phyloP scores from a whole-genome alignment of 2,329 filamentous ascomycete species.

The Diplodia sapinea region DNA sequence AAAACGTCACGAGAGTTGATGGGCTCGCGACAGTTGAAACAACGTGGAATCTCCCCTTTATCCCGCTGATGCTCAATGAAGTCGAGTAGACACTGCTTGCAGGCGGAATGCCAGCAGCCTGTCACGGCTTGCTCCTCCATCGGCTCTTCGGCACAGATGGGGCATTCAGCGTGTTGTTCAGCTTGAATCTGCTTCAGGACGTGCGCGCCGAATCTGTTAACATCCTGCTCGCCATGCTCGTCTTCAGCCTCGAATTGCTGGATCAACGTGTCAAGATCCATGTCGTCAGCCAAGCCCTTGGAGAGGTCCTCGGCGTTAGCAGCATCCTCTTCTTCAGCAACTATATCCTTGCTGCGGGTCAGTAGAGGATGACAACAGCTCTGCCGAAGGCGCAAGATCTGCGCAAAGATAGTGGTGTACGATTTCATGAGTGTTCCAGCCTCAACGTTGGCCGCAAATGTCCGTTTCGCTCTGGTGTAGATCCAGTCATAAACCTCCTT shows the following conservation, averaged over 20 bases:
- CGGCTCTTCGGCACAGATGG: slow-evolving; percentile 91
- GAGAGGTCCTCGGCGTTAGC: slow-evolving; percentile 76
- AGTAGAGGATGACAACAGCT: slow-evolving; percentile 92
- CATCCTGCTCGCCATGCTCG: slow-evolving; percentile 58
- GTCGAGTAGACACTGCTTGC: slow-evolving; percentile 87
- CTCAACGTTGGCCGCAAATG: slow-evolving; percentile 85
- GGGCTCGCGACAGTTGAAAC: slow-evolving; percentile 86
- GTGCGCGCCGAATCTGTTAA: slow-evolving; percentile 81
- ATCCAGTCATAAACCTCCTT: slow-evolving; percentile 93
- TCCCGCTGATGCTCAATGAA: slow-evolving; percentile 88
- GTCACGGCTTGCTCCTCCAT: slow-evolving; percentile 96
- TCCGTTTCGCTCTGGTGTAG: slow-evolving; percentile 78
- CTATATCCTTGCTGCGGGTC: slow-evolving; percentile 81
- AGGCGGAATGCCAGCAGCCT: slow-evolving; percentile 96
- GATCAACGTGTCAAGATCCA: slow-evolving; percentile 89
- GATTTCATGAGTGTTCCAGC: slow-evolving; percentile 93
- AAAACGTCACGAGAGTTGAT: slow-evolving; percentile 87
- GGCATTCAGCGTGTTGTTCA: slow-evolving; percentile 87
- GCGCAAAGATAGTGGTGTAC: slow-evolving; percentile 95
- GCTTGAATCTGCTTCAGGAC: slow-evolving; percentile 90
- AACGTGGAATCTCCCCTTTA: slow-evolving; percentile 75
- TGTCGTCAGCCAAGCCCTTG: slow-evolving; percentile 87
- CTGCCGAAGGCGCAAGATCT: slow-evolving; percentile 90
- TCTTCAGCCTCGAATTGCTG: slow-evolving; percentile 77
- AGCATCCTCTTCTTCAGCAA: slow-evolving; percentile 87